phyloP scores from a whole-genome alignment of 1,284 basidiomycete genomes.

The Ustilago sp. region DNA sequence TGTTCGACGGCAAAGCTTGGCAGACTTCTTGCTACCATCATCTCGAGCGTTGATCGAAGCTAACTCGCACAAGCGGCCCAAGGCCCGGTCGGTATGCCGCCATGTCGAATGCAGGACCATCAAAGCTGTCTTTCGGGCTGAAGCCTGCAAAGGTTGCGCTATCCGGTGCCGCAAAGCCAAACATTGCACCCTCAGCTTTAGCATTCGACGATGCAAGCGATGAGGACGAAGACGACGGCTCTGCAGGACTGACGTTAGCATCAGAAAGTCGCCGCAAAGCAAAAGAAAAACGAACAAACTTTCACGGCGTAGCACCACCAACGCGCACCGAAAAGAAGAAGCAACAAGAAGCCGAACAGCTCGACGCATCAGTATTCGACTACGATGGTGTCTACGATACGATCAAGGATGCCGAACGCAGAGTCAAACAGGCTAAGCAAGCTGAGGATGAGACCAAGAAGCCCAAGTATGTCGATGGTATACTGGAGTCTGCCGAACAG shows the following conservation, averaged over 20 bases:
- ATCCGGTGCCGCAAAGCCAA: constrained; percentile 10
- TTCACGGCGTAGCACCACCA: constrained; percentile 22
- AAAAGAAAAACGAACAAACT: constrained; percentile 4
- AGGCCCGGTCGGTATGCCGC: neutral
- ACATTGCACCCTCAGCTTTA: constrained; percentile 20
- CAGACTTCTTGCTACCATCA: neutral
- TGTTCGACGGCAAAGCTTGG: neutral
- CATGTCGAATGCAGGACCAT: constrained; percentile 23
- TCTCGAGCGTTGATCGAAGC: neutral
- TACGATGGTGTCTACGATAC: constrained; percentile 97
- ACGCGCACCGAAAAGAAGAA: constrained; percentile 50
- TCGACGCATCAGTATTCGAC: constrained; percentile 88
- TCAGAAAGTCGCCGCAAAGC: constrained; percentile 4
- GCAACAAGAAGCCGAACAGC: constrained; percentile 76
- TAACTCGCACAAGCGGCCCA: neutral
- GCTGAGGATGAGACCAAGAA: constrained; percentile 76
- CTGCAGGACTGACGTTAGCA: neutral
- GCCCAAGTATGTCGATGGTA: constrained; percentile 91
- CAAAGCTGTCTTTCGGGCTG: constrained; percentile 55
- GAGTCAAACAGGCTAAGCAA: constrained; percentile 72
- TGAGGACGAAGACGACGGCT: constrained; percentile 35
- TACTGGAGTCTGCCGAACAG: constrained; percentile 85
- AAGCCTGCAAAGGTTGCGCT: constrained; percentile 22
- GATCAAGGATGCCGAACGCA: constrained; percentile 88
- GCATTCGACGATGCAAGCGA: constrained; percentile 46